Evolutionary conservation across 108 stramenopile genomes (phyloP).

Genomic region (Cyclotella cryptica): DNA sequence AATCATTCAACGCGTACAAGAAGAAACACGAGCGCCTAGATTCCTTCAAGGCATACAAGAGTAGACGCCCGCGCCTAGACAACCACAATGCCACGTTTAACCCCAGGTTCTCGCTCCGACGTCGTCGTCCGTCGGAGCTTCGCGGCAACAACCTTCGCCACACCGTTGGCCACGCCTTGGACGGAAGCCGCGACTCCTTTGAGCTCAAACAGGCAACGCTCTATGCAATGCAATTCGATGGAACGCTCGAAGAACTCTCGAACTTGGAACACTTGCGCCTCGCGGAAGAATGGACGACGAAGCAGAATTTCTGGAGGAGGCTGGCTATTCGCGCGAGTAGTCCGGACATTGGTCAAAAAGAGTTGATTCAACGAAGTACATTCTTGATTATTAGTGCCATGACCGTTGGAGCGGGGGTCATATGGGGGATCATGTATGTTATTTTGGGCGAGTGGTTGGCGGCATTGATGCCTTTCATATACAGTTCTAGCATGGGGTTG

Average conservation of each 20-base stretch:
- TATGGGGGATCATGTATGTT: slow-evolving; percentile 43
- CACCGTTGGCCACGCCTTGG: not conserved
- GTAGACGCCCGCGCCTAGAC: not conserved
- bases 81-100: not conserved
- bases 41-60: not conserved
- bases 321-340: slow-evolving; percentile 26
- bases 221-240: slow-evolving; percentile 20
- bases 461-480: slow-evolving; percentile 34
- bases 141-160: not conserved
- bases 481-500: slow-evolving; percentile 18
- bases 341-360: slow-evolving; percentile 36
- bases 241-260: slow-evolving; percentile 11
- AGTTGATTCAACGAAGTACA: slow-evolving; percentile 38
- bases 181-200: slow-evolving; percentile 10
- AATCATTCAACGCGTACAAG: not conserved
- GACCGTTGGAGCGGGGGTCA: slow-evolving; percentile 22
- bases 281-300: slow-evolving; percentile 1
- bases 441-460: slow-evolving; percentile 28
- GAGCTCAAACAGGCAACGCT: slow-evolving; percentile 36
- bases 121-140: not conserved
- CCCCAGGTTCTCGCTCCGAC: not conserved
- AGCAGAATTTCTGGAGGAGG: slow-evolving; percentile 21
- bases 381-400: slow-evolving; percentile 35
- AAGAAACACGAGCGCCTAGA: not conserved
- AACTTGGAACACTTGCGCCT: not conserved